Evolutionary conservation across 805 yeast genomes (phyloP).

Genomic region (Candida xyloterini): DNA sequence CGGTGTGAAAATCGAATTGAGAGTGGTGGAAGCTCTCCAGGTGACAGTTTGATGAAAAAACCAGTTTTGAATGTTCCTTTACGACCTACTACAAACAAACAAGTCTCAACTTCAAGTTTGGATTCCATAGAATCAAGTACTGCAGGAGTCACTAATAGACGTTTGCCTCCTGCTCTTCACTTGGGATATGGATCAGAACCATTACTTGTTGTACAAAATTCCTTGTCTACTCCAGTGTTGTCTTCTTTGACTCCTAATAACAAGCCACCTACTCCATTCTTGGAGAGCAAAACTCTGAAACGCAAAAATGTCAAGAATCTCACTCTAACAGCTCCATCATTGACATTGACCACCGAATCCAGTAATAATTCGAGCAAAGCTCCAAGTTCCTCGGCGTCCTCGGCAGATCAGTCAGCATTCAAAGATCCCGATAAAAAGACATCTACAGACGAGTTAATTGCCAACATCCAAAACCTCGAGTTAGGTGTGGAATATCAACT

Average conservation of each 20-base stretch:
- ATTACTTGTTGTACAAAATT: conserved; percentile 8
- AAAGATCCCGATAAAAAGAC: conserved; percentile 32
- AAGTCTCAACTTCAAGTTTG: conserved; percentile 6
- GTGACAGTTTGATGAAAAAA: neutral
- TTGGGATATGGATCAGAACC: neutral
- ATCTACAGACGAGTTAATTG: conserved; percentile 37
- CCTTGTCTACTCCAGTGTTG: conserved; percentile 3
- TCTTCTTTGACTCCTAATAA: conserved; percentile 10
- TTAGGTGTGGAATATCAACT: conserved; percentile 53
- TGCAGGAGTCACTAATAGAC: neutral
- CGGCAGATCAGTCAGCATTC: conserved; percentile 17
- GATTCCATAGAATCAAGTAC: conserved; percentile 3
- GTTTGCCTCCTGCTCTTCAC: conserved; percentile 16
- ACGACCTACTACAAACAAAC: conserved; percentile 6
- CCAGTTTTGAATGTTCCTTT: conserved; percentile 3
- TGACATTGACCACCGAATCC: neutral
- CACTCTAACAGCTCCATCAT: conserved; percentile 33
- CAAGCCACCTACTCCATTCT: conserved; percentile 19
- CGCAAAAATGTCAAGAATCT: conserved; percentile 59
- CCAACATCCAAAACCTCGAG: conserved; percentile 47
- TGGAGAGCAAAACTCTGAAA: conserved; percentile 42
- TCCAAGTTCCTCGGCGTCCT: conserved; percentile 11
- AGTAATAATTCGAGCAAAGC: neutral
- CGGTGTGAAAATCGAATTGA: neutral
- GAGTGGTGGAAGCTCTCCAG: neutral